phyloP scores from a whole-genome alignment of 2,329 filamentous ascomycete species.

The Diplocarpon rosae region DNA sequence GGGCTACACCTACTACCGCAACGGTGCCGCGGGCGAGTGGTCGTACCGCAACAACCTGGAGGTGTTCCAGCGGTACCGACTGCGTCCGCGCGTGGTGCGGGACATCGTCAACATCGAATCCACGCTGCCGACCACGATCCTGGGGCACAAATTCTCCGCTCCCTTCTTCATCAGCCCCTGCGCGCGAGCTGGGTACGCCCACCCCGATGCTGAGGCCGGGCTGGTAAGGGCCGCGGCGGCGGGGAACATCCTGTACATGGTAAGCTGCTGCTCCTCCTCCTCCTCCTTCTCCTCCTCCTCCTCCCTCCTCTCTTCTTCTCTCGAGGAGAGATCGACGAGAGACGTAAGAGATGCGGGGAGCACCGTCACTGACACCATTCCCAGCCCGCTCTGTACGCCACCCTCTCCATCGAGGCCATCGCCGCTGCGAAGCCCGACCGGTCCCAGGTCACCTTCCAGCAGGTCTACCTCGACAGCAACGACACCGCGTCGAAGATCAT shows the following conservation, averaged over 20 bases:
- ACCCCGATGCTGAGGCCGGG: conserved; percentile 37
- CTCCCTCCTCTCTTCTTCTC: no score
- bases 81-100: conserved; percentile 38
- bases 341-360: neutral
- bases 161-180: conserved; percentile 45
- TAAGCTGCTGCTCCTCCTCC: neutral
- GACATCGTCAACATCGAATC: conserved; percentile 35
- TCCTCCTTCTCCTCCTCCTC: no score
- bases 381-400: conserved; percentile 7
- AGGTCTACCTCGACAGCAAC: conserved; percentile 12
- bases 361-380: no score
- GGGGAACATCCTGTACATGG: conserved; percentile 9
- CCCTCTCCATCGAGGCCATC: conserved; percentile 10
- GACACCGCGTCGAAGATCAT: conserved; percentile 6
- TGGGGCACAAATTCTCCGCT: conserved; percentile 41
- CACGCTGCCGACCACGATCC: conserved; percentile 35
- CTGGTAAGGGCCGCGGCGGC: conserved; percentile 32
- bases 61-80: conserved; percentile 37
- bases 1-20: conserved; percentile 47
- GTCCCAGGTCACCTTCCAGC: conserved; percentile 17
- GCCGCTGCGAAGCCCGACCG: conserved; percentile 2
- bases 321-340: no score
- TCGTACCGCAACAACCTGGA: conserved; percentile 46
- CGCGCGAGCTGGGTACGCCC: conserved; percentile 33
- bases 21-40: conserved; percentile 44